Evolutionary conservation across 768 basidiomycete species (phyloP).

Genomic region (Hortiboletus flavorubellus): DNA sequence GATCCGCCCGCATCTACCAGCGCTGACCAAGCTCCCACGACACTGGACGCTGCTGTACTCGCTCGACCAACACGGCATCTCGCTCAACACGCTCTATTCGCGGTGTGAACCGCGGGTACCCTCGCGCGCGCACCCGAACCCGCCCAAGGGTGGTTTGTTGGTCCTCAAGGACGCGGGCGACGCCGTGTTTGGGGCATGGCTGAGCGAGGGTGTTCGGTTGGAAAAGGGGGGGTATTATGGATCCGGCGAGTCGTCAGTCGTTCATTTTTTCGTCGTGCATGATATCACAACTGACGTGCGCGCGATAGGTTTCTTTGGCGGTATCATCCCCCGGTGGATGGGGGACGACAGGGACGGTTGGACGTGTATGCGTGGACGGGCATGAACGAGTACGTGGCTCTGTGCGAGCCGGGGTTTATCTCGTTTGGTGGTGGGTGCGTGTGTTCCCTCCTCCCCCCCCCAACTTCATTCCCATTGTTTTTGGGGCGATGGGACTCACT

Average conservation of each 20-base stretch:
- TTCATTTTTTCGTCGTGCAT: background rate
- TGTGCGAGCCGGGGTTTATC: constrained; percentile 77
- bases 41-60: constrained; percentile 84
- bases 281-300: background rate
- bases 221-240: constrained; percentile 76
- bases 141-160: constrained; percentile 51
- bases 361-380: constrained; percentile 82
- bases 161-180: constrained; percentile 63
- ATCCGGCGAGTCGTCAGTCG: constrained; percentile 66
- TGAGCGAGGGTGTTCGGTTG: constrained; percentile 62
- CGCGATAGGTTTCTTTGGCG: constrained; percentile 77
- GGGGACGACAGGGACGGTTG: constrained; percentile 34
- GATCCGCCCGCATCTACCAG: constrained; percentile 72
- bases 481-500: background rate
- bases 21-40: constrained; percentile 64
- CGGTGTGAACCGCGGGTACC: constrained; percentile 47
- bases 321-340: constrained; percentile 33
- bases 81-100: constrained; percentile 81
- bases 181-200: constrained; percentile 76
- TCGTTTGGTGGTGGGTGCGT: constrained; percentile 93
- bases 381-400: constrained; percentile 83
- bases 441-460: background rate
- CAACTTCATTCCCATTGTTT: background rate
- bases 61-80: constrained; percentile 93
- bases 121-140: constrained; percentile 18